A percentile compares a stretch with the other conserved stretches of the same genome.
These are phyloP conservation scores for Clathrus columnatus DNA, from an alignment of 768 basidiomycete genomes.

Conservation along the genomic window DNA sequence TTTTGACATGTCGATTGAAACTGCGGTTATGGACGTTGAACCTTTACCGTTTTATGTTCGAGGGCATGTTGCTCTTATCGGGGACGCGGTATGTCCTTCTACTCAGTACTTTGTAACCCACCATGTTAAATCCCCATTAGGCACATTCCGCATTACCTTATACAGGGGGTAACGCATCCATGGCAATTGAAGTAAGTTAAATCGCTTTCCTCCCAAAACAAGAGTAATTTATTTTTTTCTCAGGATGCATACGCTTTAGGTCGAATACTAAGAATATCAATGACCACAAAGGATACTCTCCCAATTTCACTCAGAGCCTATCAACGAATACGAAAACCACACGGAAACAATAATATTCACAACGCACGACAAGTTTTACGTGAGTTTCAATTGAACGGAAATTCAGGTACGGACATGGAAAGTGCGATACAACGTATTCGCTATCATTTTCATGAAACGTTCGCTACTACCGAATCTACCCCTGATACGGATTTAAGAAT, in stretches of 20 bases:
- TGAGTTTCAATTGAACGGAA: constrained; percentile 4
- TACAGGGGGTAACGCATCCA: constrained; percentile 40
- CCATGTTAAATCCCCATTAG: constrained; percentile 13
- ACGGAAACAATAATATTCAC: constrained; percentile 1
- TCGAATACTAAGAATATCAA: constrained; percentile 19
- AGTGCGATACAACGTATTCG: neutral
- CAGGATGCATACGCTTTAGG: constrained; percentile 26
- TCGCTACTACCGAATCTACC: neutral
- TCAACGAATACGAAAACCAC: constrained; percentile 25
- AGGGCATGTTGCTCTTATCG: constrained; percentile 35
- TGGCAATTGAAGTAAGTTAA: constrained; percentile 41
- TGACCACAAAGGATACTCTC: constrained; percentile 19
- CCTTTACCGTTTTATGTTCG: constrained; percentile 31
- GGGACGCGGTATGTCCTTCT: constrained; percentile 36
- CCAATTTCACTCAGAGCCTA: constrained; percentile 23
- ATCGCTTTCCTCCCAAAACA: neutral
- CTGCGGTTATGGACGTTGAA: constrained; percentile 36
- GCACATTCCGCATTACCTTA: constrained; percentile 41
- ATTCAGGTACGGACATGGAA: neutral
- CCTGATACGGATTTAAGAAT: constrained; percentile 1
- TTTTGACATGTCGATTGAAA: constrained; percentile 29
- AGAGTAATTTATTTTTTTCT: neutral
- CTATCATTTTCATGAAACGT: neutral
- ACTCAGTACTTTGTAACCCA: too few relatives aligned
- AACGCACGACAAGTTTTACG: neutral